Evolutionary conservation across 306 rosid genomes (phyloP), one percentile per base, ranked within the genome.

Genomic region (Cucurbita pepo): DNA sequence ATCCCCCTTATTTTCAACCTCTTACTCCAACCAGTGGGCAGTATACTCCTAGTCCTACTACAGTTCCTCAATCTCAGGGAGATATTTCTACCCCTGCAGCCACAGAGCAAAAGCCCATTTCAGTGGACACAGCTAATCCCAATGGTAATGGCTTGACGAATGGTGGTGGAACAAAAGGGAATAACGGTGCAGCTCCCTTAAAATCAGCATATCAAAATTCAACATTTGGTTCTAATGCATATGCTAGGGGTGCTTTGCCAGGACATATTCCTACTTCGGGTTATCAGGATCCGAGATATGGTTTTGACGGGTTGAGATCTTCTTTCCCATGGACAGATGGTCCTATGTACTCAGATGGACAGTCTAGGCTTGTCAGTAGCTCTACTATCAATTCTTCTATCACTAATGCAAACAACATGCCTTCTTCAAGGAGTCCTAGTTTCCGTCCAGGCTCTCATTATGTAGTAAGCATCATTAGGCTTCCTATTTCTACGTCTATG

Each of bases 1-100:
- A 94, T 63, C 96, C 96, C 59, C 96, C 95, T 5, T 94, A 87
- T 83, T 94, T 87, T 71, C 99, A 89, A 83, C 96, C 96, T 0
- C 65, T 89, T 79, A 87, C 90, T 41, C 97, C 97, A 5, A 87
- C 89, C 41, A 87, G 90, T 79, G 96, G 86, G 7, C 87, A 96
- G 1, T 90, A 78, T 71, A 77, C 78, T 10, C 83, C 83, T 19
- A 82, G 67, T 60, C 53, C 86, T 53, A 83, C 84, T 8, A 79
- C 55, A 34, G 86, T 83, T 72, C 74, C 92, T 54, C 94, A 81
- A 75, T 58, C 91, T 34, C 94, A 87, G 74, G 87, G 84, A 55
- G 96, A 91, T 1, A 80, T 87, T 69, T 71, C 90, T 36, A 77
- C 92, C 57, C 83, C 99, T 7, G 87, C 81, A 5, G 88, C 86